Conservation (phyloP, 202 grass and related monocot species). For the Sporobolus alterniflorus region DNA sequence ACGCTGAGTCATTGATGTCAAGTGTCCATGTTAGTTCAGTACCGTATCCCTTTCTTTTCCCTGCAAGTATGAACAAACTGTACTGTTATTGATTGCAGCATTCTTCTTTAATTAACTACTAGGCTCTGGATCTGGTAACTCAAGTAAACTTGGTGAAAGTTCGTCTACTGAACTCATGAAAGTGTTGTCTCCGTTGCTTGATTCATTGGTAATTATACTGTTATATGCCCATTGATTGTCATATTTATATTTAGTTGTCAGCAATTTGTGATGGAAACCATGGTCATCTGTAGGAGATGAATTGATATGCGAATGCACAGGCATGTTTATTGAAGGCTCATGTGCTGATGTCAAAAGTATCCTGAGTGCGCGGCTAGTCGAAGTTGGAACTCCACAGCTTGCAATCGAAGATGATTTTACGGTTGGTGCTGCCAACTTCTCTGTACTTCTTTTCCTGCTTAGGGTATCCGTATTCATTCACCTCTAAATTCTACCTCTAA, state of each 20-base stretch:
- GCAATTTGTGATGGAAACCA: not conserved
- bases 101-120: not conserved
- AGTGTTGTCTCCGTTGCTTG: conserved; percentile 8
- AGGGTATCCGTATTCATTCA: too few species aligned
- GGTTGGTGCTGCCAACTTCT: conserved; percentile 13
- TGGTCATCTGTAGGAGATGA: conserved; percentile 17
- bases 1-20: conserved; percentile 29
- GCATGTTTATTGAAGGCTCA: not conserved
- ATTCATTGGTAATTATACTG: not conserved
- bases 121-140: not conserved
- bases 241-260: not conserved
- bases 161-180: not conserved
- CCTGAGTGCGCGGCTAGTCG: conserved; percentile 14
- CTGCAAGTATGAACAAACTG: not conserved
- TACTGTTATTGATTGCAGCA: not conserved
- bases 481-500: too few species aligned
- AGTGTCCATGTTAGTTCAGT: not conserved
- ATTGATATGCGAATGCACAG: conserved; percentile 2
- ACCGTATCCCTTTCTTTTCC: too few species aligned
- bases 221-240: not conserved
- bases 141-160: not conserved
- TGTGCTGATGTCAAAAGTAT: not conserved
- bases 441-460: not conserved
- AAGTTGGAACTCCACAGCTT: not conserved
- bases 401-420: too few species aligned